Evolutionary conservation across 345 rosid species (phyloP), one percentile per base, ranked within the genome.

Genomic region (Corchorus olitorius): DNA sequence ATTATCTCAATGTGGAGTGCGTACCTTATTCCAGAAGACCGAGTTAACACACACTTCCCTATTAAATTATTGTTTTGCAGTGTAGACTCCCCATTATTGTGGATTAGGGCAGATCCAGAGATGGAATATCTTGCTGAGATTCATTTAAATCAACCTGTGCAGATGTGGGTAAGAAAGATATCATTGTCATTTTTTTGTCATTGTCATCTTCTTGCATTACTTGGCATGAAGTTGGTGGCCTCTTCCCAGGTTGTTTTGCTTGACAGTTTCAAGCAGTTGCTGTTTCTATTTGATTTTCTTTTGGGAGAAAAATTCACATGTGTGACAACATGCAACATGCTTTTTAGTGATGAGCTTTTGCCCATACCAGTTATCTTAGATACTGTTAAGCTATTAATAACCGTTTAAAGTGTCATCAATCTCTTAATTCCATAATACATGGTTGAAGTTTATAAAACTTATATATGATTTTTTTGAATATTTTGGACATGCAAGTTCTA

Each of bases 41-140:
- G 55, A 19, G n/a, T 61, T 35, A 8, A 22, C 55, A 22, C 75
- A 39, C 71, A 12, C 16, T 41, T 54, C 41, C 39, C 34, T 43
- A 13, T 63, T 75, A 54, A 50, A 59, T 76, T 81, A 27, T 49
- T 81, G 63, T 43, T 81, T 75, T 87, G 87, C 89, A 96, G 99
- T 81, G 83, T 89, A 73, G 99, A 96, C 59, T 96, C 99, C 20
- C 99, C 98, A 43, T 84, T 96, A 76, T 86, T 88, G 61, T 96
- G 99, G 98, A 89, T 96, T 76, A 89, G 97, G 86, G 97, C 97
- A 64, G 99, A 96, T 79, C 97, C 99, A 45, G 99, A 96, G 86
- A 93, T 96, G 94, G 99, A 96, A 82, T 93, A 96, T 79, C 89
- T 96, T 78, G 90, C 98, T 77, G 99, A 93, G 87, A 85, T 93